phyloP scores from a whole-genome alignment of 148 eudicot genomes.

The Chenopodium berlandieri region DNA sequence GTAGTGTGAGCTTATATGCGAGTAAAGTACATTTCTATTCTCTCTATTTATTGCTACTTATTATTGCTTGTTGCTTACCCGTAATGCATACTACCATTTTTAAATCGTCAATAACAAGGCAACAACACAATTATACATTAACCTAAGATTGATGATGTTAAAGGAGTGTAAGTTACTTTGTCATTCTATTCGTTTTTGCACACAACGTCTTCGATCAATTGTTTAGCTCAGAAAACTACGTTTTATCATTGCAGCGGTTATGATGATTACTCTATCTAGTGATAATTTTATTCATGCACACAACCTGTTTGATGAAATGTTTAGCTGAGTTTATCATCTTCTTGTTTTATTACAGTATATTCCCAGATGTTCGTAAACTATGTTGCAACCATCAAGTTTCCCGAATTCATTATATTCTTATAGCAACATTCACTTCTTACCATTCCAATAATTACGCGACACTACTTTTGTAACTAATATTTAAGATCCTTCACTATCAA shows the following conservation, averaged over 20 bases:
- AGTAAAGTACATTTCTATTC: too few relatives aligned
- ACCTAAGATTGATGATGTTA: background rate
- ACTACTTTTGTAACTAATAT: background rate
- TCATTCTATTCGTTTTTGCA: too few relatives aligned
- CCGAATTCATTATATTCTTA: background rate
- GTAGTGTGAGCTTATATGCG: too few relatives aligned
- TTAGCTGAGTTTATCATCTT: background rate
- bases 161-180: background rate
- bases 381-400: background rate
- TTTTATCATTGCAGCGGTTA: background rate
- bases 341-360: background rate
- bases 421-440: background rate
- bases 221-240: background rate
- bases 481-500: background rate
- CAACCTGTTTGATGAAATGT: constrained; percentile 32
- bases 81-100: too few relatives aligned
- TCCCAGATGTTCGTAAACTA: background rate
- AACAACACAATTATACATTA: too few relatives aligned
- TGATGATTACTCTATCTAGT: too few relatives aligned
- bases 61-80: too few relatives aligned
- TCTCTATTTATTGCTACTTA: too few relatives aligned
- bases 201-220: background rate
- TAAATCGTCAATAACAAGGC: too few relatives aligned
- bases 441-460: background rate
- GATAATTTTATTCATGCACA: constrained; percentile 18